Evolutionary conservation across 257 asterid species (phyloP).

Genomic region (Marsdenia floribunda): DNA sequence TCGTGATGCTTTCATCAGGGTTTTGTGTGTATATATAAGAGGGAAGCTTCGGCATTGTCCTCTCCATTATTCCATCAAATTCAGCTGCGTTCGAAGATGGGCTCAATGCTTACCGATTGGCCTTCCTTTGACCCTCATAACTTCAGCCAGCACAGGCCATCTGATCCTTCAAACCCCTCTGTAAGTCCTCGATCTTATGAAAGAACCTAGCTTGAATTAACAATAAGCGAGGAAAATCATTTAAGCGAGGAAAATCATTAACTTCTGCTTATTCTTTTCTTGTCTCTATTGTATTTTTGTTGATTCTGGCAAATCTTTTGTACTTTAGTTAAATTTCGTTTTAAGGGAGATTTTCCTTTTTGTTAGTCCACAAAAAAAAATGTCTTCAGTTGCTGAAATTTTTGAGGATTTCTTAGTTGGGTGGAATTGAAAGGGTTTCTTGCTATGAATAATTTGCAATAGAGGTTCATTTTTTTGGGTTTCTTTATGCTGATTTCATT

Average conservation of each 20-base stretch:
- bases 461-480: neutral
- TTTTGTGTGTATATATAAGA: neutral
- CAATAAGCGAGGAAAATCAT: neutral
- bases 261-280: neutral
- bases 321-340: neutral
- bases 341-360: neutral
- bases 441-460: neutral
- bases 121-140: slow-evolving; percentile 41
- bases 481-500: neutral
- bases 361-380: neutral
- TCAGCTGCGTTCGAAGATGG: slow-evolving; percentile 14
- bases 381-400: slow-evolving; percentile 5
- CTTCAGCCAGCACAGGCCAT: slow-evolving; percentile 39
- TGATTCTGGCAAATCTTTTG: neutral
- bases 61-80: slow-evolving; percentile 2
- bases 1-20: neutral
- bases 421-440: neutral
- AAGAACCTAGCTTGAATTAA: neutral
- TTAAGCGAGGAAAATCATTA: neutral
- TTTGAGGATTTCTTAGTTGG: neutral
- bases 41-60: slow-evolving; percentile 3
- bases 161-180: slow-evolving; percentile 37
- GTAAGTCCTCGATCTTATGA: slow-evolving; percentile 15
- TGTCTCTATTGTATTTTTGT: neutral
- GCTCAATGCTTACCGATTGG: slow-evolving; percentile 33